Base-by-base conservation (phyloP, 75 land plant genomes). In the Larix kaempferi region DNA sequence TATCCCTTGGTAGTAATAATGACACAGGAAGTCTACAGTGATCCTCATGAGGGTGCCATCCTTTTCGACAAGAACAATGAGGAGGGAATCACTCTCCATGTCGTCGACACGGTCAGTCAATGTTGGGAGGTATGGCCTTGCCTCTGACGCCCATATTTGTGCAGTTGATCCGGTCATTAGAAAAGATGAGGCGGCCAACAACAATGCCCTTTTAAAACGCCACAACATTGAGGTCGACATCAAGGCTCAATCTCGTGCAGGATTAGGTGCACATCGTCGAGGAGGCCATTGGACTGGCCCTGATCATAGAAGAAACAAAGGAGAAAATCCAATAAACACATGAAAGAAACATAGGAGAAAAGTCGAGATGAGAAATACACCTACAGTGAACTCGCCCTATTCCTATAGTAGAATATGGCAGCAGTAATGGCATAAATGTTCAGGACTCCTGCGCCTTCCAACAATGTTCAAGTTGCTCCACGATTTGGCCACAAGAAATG, bases 131-230 rank as follows among this genome's bases (percentile, higher is more conserved):
- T 54, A 96, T 96, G n/a, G 99, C 98, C 80, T 96, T 96, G 4
- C 99, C 99, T 0, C 99, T 97, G 55, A 96, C 92, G 13, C 99
- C 99, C 99, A 96, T 96, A 67, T 93, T 94, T 5, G 99, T 96
- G 57, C 99, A 96, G 76, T 96, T 97, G 58, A 96, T 96, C 99
- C 99, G 14, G n/a, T n/a, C n/a, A n/a, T n/a, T n/a, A n/a, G 80
- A 75, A 74, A 96, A 94, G 22, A 89, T 79, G 11, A 96, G 76
- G 55, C 98, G 76, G 3, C 94, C 94, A 1, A 92, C 94, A 21
- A 92, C 94, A 6, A 92, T 92, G 6, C 94, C 94, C 65, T 90
- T 92, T 84, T 92, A 92, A 4, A 92, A 80, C 1, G 94, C 94
- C 22, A 92, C 83, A 15, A 89, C 94, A 62, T 92, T 88, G 59